Percentiles rank a stretch among this genome's conserved stretches.
phyloP scores from a whole-genome alignment of 2,329 filamentous ascomycete genomes.

The Fusarium sacchari region DNA sequence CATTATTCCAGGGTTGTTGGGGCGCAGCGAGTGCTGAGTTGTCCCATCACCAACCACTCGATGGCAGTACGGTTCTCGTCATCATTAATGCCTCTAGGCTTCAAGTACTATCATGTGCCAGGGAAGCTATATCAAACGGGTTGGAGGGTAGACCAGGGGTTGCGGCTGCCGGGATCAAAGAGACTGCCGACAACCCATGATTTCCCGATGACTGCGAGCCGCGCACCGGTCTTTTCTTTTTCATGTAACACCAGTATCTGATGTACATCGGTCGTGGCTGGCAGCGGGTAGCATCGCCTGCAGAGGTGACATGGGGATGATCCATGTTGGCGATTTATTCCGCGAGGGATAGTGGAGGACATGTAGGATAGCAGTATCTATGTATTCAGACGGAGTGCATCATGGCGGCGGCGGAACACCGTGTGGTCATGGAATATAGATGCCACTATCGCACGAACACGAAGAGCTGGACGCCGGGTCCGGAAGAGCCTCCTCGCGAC shows the following conservation, averaged over 20 bases:
- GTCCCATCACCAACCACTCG: conserved; percentile 26
- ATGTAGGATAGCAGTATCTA: background rate
- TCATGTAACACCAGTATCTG: conserved; percentile 7
- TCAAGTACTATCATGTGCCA: conserved; percentile 14
- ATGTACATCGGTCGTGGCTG: background rate
- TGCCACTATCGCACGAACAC: background rate
- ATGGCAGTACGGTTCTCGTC: background rate
- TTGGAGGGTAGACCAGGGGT: conserved; percentile 35
- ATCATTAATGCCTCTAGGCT: background rate
- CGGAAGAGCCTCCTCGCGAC: conserved; percentile 29
- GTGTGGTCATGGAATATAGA: background rate
- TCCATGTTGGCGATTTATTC: conserved; percentile 18
- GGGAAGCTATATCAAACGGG: conserved; percentile 23
- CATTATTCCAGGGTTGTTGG: conserved; percentile 16
- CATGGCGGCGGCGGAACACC: conserved; percentile 18
- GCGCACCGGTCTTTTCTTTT: conserved; percentile 10
- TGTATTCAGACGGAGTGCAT: background rate
- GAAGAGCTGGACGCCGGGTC: background rate
- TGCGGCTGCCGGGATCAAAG: conserved; percentile 28
- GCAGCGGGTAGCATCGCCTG: background rate
- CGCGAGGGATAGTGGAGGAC: background rate
- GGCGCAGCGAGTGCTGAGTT: conserved; percentile 34
- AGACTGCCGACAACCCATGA: conserved; percentile 34
- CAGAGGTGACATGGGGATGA: conserved; percentile 20
- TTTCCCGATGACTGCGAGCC: conserved; percentile 33